A percentile compares a stretch with the other conserved stretches of the same genome.
phyloP scores from a whole-genome alignment of 371 early-diverging fungal genomes.

The Nematocida ausubeli region DNA sequence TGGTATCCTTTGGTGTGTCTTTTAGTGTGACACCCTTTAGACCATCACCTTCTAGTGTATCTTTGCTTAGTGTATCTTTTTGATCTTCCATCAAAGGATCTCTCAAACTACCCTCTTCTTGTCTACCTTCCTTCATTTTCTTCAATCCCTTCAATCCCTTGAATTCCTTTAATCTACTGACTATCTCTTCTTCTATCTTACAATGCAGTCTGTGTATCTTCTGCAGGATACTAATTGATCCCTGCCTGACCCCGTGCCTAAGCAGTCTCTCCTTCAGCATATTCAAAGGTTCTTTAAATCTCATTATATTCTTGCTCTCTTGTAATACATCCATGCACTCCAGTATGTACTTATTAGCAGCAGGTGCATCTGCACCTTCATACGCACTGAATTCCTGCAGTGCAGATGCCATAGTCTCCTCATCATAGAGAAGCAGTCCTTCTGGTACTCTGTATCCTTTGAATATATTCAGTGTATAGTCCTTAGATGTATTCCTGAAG shows the following conservation, averaged over 20 bases:
- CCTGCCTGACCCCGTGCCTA: too few relatives aligned
- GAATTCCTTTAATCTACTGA: background rate
- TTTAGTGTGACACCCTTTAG: too few relatives aligned
- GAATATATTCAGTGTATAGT: conserved; percentile 23
- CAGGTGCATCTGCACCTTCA: background rate
- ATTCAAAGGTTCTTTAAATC: background rate
- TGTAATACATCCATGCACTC: background rate
- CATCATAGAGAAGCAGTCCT: background rate
- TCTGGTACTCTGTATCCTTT: conserved; percentile 16
- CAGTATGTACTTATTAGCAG: background rate
- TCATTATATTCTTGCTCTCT: background rate
- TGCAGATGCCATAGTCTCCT: background rate
- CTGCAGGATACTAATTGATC: too few relatives aligned
- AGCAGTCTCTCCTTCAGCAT: background rate
- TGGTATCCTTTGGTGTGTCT: too few relatives aligned
- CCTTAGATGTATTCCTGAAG: conserved; percentile 14
- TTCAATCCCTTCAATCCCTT: background rate
- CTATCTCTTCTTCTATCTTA: background rate
- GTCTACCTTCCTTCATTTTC: background rate
- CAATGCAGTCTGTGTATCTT: background rate
- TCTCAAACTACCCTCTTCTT: background rate
- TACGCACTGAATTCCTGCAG: conserved; percentile 4
- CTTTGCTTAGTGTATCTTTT: too few relatives aligned
- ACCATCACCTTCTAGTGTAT: too few relatives aligned
- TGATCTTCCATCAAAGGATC: too few relatives aligned